Evolutionary conservation across 106 monocot species (phyloP), one percentile per base, ranked within the genome.

Genomic region (Allium cepa): DNA sequence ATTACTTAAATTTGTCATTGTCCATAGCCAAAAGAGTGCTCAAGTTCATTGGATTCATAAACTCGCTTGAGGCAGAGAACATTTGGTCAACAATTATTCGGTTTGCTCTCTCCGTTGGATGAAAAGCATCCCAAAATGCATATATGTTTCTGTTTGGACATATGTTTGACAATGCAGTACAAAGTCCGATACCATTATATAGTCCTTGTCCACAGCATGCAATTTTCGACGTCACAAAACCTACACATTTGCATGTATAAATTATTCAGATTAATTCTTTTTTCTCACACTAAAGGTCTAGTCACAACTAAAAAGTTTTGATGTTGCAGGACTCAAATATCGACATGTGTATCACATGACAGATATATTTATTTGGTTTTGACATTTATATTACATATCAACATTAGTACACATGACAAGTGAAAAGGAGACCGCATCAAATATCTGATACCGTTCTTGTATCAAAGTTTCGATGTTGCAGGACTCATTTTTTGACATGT

Each of bases 181-280:
- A 95, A 11, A 91, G 78, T 0, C 94, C 94, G 10, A 95, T 48
- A 26, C 94, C 94, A 66, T 95, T 95, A 74, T 85, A 88, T 3
- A 81, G 87, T 4, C 94, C 94, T 57, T 95, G 94, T 0, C 94
- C 94, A 52, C 94, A 95, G 66, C 94, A 95, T 7, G 94, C 94
- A 3, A 83, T 56, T 68, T 83, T 87, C 58, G 94, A 78, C 8
- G 94, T 95, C 4, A 59, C 57, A 62, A 95, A 95, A 2, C 95
- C 94, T 94, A 75, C 70, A 55, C 52, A 10, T 50, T 57, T 10
- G 12, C 3, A 9, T 50, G 15, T 3, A 16, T 46, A 9, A 22
- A n/a, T 13, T 64, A 46, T 27, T 9, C 47, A 15, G 7, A 55
- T 55, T 12, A 55, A 1, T 55, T 12, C 15, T 4, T 55, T 15